phyloP scores from a whole-genome alignment of 2,329 filamentous ascomycete species.

The Thielaviopsis cerberus region DNA sequence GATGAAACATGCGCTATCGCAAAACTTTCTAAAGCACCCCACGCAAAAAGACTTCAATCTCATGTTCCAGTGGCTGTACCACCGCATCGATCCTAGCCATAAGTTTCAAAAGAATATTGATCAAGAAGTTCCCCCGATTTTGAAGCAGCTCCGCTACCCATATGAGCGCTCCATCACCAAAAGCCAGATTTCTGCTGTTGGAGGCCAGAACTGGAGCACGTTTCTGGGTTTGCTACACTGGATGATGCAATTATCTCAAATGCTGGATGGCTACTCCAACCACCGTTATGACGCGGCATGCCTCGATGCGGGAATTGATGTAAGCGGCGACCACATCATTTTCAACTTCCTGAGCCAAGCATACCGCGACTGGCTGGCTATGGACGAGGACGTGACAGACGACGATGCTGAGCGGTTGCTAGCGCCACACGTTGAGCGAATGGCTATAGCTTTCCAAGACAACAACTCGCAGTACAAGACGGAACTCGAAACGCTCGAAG shows the following conservation, averaged over 20 bases:
- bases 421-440: constrained; percentile 65
- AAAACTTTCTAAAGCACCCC: constrained; percentile 79
- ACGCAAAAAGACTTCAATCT: constrained; percentile 96
- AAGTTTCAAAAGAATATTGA: constrained; percentile 89
- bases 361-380: constrained; percentile 83
- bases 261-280: constrained; percentile 66
- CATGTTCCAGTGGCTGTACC: constrained; percentile 97
- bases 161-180: constrained; percentile 94
- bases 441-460: constrained; percentile 73
- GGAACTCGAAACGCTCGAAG: constrained; percentile 71
- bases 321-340: constrained; percentile 78
- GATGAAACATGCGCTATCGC: constrained; percentile 83
- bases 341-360: constrained; percentile 80
- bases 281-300: constrained; percentile 83
- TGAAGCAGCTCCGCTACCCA: constrained; percentile 87
- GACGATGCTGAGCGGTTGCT: constrained; percentile 66
- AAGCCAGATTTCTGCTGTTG: constrained; percentile 83
- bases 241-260: constrained; percentile 96
- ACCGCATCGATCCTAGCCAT: constrained; percentile 84
- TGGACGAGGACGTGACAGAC: constrained; percentile 74
- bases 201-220: constrained; percentile 90
- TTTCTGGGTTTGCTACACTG: constrained; percentile 89
- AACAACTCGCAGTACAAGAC: constrained; percentile 71
- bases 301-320: constrained; percentile 69
- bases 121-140: constrained; percentile 75